Evolutionary conservation across 441 rosid genomes (phyloP).

Genomic region (Bocquillonia castaneifolia): DNA sequence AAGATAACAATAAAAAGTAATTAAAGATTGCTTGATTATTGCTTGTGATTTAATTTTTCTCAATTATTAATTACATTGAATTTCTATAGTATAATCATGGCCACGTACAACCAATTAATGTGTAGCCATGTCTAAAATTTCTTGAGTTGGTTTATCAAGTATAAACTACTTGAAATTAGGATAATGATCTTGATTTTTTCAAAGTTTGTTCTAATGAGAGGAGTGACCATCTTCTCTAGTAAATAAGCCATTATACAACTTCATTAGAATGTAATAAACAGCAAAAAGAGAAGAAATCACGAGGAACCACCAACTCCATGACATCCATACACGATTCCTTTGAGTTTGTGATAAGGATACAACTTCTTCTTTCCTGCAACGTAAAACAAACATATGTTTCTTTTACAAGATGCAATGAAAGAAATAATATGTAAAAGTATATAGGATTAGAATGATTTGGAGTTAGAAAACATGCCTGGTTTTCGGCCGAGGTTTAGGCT

Average conservation of each 20-base stretch:
- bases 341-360: not conserved
- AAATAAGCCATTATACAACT: slow-evolving; percentile 24
- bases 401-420: too few relatives aligned
- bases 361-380: slow-evolving; percentile 24
- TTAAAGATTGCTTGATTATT: too few relatives aligned
- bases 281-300: slow-evolving; percentile 28
- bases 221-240: not conserved
- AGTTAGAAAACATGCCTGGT: slow-evolving; percentile 18
- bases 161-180: not conserved
- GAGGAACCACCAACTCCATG: slow-evolving; percentile 24
- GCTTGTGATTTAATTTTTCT: too few relatives aligned
- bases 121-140: not conserved
- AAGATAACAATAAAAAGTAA: too few relatives aligned
- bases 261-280: slow-evolving; percentile 35
- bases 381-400: not conserved
- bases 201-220: not conserved
- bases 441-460: not conserved
- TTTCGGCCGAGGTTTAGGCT: not conserved
- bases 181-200: slow-evolving; percentile 1
- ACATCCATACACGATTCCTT: too few relatives aligned
- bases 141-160: not conserved
- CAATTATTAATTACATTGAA: not conserved
- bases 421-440: too few relatives aligned
- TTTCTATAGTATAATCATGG: not conserved
- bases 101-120: not conserved